These are phyloP conservation scores for Blepharisma stoltei DNA, from an alignment of 73 alveolate genomes.

Conservation along the genomic window DNA sequence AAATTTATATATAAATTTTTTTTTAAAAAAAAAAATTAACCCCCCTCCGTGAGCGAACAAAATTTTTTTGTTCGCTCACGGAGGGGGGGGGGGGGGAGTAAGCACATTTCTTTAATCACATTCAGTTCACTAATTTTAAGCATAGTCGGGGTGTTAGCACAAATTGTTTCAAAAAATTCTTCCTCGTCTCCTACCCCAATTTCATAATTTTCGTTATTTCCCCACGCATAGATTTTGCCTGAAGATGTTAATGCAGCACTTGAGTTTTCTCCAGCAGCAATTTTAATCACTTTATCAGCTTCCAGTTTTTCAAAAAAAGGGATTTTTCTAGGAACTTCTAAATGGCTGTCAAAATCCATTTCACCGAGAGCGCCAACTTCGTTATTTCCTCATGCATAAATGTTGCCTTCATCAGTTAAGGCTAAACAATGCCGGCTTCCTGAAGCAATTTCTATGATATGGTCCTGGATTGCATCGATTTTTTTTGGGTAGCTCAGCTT, in stretches of 20 bases:
- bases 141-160: background rate
- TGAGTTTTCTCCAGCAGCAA: constrained; percentile 3
- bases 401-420: background rate
- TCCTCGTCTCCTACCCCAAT: background rate
- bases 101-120: background rate
- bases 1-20: too few relatives aligned
- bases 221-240: constrained; percentile 16
- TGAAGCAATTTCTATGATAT: background rate
- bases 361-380: background rate
- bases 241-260: constrained; percentile 20
- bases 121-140: background rate
- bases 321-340: background rate
- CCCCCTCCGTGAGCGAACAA: too few relatives aligned
- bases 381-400: constrained; percentile 10
- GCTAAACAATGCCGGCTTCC: constrained; percentile 18
- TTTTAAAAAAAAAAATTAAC: too few relatives aligned
- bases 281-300: background rate
- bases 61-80: too few relatives aligned
- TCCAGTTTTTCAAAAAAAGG: background rate
- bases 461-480: background rate
- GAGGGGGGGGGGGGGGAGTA: too few relatives aligned
- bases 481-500: background rate
- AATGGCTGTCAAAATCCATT: background rate
- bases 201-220: background rate
- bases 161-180: background rate